Evolutionary conservation across 2,329 filamentous ascomycete species (phyloP).

Genomic region (Epichloe brachyelytri): DNA sequence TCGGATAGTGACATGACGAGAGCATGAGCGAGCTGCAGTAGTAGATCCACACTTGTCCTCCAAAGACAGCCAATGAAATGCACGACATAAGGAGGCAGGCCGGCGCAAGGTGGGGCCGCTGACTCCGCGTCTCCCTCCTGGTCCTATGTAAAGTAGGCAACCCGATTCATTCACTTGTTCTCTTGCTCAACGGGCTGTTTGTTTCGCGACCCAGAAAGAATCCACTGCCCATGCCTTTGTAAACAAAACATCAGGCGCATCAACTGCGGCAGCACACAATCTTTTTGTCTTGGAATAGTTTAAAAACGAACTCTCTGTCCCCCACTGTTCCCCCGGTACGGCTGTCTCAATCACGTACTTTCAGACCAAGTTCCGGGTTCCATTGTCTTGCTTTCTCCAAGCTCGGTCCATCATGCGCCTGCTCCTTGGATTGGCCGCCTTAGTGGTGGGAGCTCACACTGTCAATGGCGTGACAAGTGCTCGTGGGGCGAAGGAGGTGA

Average conservation of each 20-base stretch:
- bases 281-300: not conserved
- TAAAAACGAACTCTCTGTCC: too few relatives aligned
- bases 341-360: too few relatives aligned
- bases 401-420: constrained; percentile 2
- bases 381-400: too few relatives aligned
- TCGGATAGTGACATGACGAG: not conserved
- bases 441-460: constrained; percentile 9
- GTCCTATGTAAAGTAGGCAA: not conserved
- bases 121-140: not conserved
- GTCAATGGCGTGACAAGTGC: constrained; percentile 6
- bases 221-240: not conserved
- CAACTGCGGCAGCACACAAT: not conserved
- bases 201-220: not conserved
- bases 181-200: not conserved
- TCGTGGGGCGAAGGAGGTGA: constrained; percentile 10
- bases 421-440: constrained; percentile 4
- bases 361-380: too few relatives aligned
- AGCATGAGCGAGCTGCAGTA: too few relatives aligned
- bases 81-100: not conserved
- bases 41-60: too few relatives aligned
- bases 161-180: not conserved
- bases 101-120: not conserved
- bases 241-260: not conserved
- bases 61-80: too few relatives aligned
- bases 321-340: too few relatives aligned